Conservation (phyloP, 169 alveolate genomes). For the Hammondia hammondi region DNA sequence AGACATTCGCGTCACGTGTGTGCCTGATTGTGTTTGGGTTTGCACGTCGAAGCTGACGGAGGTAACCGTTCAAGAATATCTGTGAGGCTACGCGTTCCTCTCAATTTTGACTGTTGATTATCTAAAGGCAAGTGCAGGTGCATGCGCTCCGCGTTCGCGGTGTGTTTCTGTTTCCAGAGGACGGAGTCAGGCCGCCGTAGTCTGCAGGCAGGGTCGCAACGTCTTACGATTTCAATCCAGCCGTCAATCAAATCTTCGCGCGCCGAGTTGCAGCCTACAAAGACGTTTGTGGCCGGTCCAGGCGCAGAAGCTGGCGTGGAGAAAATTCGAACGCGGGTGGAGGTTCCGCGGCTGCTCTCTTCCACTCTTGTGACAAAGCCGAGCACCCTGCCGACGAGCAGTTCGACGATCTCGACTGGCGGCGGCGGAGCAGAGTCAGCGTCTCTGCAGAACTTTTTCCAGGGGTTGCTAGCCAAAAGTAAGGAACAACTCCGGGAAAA, state of each 20-base stretch:
- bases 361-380: not conserved
- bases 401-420: not conserved
- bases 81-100: not conserved
- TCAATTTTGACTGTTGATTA: not conserved
- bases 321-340: not conserved
- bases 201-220: not conserved
- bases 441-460: conserved; percentile 48
- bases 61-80: not conserved
- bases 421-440: conserved; percentile 10
- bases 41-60: not conserved
- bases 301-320: not conserved
- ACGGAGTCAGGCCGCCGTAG: not conserved
- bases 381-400: not conserved
- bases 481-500: not conserved
- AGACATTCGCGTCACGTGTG: too few relatives aligned
- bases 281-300: not conserved
- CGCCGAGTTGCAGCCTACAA: not conserved
- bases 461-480: conserved; percentile 44
- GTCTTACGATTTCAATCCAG: not conserved
- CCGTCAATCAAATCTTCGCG: not conserved
- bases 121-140: too few relatives aligned
- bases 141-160: not conserved
- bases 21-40: too few relatives aligned
- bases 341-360: not conserved
- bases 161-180: not conserved